Base-by-base conservation (phyloP, 768 basidiomycete species). In the Pholiota molesta region DNA sequence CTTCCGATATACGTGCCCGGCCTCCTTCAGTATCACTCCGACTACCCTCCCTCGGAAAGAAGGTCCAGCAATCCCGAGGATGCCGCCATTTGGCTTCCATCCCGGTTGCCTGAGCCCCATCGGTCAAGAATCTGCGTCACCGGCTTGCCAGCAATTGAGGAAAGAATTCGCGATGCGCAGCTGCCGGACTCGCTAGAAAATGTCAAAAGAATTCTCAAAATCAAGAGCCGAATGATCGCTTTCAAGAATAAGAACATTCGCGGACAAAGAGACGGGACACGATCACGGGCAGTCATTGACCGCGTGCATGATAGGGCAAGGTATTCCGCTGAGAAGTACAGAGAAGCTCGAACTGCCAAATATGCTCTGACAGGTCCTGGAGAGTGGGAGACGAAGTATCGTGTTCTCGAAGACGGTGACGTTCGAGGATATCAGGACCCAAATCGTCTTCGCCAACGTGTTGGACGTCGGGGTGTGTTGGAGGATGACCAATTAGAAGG, bases 231-330 rank as follows among this genome's bases (percentile, higher is more conserved):
- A 7, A 54, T 71, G 28, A 54, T 74, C 1, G 47, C 53, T 3
- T 71, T 69, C 63, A 68, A 69, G 40, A 63, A 66, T 60, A 62
- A 61, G 19, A 70, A 74, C 40, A 52, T 71, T 9, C 65, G 67
- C 0, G 62, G 69, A 5, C 73, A 73, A 51, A 28, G 64, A 7
- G 55, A 66, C 2, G 65, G 66, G 19, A 73, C 71, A 3, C 59
- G 68, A 11, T 69, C 71, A 1, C 49, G 62, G 11, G 56, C 63
- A 8, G 56, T 70, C 31, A 73, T 71, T 33, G 66, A 67, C 35
- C 60, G 62, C 2, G 63, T 68, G 3, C 65, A 68, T 28, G 61
- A 64, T 14, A 42, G 56, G 9, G 65, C 62, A 2, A 44, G 55
- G 17, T 35, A 45, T 23, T 29, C 49, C 6, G 59, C 62, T 1